Base-by-base conservation (phyloP, 2,329 filamentous ascomycete genomes). In the Didymellaceae sp. region DNA sequence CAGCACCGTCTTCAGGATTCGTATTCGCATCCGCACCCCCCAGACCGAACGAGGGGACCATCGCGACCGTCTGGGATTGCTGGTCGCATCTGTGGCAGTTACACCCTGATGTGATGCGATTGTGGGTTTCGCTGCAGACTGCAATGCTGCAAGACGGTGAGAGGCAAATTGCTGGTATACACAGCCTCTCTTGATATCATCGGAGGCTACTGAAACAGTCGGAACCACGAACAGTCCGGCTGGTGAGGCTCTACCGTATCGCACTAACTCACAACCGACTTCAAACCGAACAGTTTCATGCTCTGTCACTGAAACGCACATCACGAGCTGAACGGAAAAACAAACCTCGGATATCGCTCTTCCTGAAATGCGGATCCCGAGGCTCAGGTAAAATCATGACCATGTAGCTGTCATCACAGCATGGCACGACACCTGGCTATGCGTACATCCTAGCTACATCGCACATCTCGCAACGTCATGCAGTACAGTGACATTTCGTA, bases 281-380 rank as follows among this genome's bases (percentile, higher is more conserved):
- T 52, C 52, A 66, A 65, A 63, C 63, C 50, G 50, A 56, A 52
- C 53, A 58, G 62, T 66, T 67, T 67, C 63, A 65, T 33, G 38
- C 47, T 24, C 38, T 31, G 17, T 28, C 25, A 44, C 33, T 47
- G 39, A 58, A 60, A 60, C 57, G 35, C 46, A 31, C 25, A 46
- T 40, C 40, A 46, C 46, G 31, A 41, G 21, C 37, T 25, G 39
- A 18, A n/a, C 33, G 8, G 25, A 35, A 45, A 28, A 21, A 4
- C 4, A 25, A 10, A 25, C 11, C 20, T 25, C 41, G 41, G 47
- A 37, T 45, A 16, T 16, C 14, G 4, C 10, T n/a, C 8, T 45
- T 37, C 24, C 35, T 40, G 26, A 6, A 28, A 13, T 9, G 26
- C 26, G 10, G 11, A 9, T 28, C 10, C 5, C 11, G 24, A 28